Base-by-base conservation (phyloP, 1,284 basidiomycete genomes). In the Ganoderma meredithae region DNA sequence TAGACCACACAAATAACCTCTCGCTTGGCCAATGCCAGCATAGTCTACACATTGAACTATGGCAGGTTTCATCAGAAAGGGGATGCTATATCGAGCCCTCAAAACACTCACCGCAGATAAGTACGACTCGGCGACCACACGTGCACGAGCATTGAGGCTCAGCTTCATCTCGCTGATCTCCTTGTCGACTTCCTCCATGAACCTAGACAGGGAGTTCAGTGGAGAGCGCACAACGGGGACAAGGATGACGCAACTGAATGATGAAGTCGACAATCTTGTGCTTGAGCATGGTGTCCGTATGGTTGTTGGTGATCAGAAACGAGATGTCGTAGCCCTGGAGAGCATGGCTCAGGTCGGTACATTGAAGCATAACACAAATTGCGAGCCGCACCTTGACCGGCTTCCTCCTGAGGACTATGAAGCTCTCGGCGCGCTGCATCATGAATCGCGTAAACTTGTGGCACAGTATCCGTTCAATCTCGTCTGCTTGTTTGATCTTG, bases 211-310 rank as follows among this genome's bases (percentile, higher is more conserved):
- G 2, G 15, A 7, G 15, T 55, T 55, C 8, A 6, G 49, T 72
- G 10, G 22, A n/a, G n/a, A 13, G 13, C 40, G 39, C 58, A 25
- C 39, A 2, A 65, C 6, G 19, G 33, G 52, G 19, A 15, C 13
- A 5, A 60, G 9, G n/a, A 44, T n/a, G 49, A 8, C 62, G 39
- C 52, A 52, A 96, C 93, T 99, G 95, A 74, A 99, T 98, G 82
- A 99, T 98, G 82, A 99, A 99, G 83, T 99, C 98, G 56, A 99
- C 98, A 65, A 99, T 92, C 84, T 99, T 99, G 83, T 99, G 97
- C 84, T 99, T 99, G 74, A 99, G 85, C 96, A 99, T 98, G 2
- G 94, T 95, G 79, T 99, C 97, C 31, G 96, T 90, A 80, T 99
- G 96, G 71, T 92, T 92, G 81, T 99, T 99, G 67, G 98, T 99